phyloP scores from a whole-genome alignment of 2,329 filamentous ascomycete species.

The Cadophora luteo-olivacea region DNA sequence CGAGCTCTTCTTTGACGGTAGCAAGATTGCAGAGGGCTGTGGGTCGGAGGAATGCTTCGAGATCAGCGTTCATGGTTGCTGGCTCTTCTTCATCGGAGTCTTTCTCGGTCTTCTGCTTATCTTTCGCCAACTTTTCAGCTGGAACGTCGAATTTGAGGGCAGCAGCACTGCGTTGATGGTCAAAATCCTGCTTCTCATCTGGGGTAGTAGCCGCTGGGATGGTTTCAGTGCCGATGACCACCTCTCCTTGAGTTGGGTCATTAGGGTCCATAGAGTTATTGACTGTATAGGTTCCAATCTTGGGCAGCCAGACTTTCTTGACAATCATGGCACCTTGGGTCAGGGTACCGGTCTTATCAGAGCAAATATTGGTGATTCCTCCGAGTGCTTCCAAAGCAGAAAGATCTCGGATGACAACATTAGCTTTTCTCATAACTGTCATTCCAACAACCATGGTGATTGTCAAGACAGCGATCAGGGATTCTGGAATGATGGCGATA shows the following conservation, averaged over 20 bases:
- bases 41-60: constrained; percentile 58
- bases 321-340: constrained; percentile 66
- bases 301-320: constrained; percentile 62
- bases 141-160: constrained; percentile 69
- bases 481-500: constrained; percentile 68
- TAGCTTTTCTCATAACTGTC: constrained; percentile 52
- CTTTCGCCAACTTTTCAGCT: constrained; percentile 48
- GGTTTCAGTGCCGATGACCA: constrained; percentile 46
- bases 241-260: constrained; percentile 58
- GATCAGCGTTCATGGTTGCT: constrained; percentile 48
- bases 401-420: constrained; percentile 55
- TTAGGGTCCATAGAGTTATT: constrained; percentile 58
- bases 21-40: constrained; percentile 65
- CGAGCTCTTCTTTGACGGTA: constrained; percentile 50
- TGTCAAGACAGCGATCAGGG: constrained; percentile 58
- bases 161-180: constrained; percentile 64
- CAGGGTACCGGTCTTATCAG: constrained; percentile 78
- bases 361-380: constrained; percentile 76
- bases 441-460: constrained; percentile 59
- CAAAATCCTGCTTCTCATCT: constrained; percentile 60
- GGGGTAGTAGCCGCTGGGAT: constrained; percentile 28
- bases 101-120: constrained; percentile 41
- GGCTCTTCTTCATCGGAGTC: constrained; percentile 32
- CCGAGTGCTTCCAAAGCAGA: constrained; percentile 70
- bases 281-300: constrained; percentile 57